A percentile compares a stretch with the other conserved stretches of the same genome.
Conservation (phyloP, 2,329 filamentous ascomycete species). For the Sporothrix curviconia region DNA sequence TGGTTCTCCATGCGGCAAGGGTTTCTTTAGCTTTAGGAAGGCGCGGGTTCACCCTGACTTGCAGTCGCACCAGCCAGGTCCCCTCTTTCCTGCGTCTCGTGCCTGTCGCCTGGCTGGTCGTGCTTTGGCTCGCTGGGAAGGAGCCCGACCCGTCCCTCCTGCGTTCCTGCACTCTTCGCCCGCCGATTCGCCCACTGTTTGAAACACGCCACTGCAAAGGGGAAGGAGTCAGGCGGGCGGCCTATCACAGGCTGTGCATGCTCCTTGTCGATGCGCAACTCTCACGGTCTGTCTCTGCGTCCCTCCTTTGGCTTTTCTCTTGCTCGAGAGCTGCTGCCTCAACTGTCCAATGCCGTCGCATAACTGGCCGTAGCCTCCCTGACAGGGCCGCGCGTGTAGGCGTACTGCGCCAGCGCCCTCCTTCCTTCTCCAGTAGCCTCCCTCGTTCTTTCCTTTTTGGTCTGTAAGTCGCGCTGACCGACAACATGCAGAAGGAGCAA, state of each 20-base stretch:
- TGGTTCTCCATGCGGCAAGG: constrained; percentile 3
- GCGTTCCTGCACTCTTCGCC: not conserved
- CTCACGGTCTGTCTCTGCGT: not conserved
- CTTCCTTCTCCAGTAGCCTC: not conserved
- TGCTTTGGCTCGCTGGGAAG: no score
- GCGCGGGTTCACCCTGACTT: no score
- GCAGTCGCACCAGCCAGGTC: constrained; percentile 6
- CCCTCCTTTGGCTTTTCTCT: not conserved
- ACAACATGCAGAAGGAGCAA: not conserved
- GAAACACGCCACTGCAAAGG: constrained; percentile 16
- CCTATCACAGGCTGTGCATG: constrained; percentile 8
- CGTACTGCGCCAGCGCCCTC: no score
- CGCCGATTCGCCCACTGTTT: constrained; percentile 6
- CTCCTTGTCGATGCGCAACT: not conserved
- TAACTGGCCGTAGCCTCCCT: constrained; percentile 13
- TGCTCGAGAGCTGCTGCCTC: no score
- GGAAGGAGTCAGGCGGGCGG: not conserved
- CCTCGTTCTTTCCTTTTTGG: constrained; percentile 7
- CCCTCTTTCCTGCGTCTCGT: not conserved
- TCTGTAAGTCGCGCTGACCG: constrained; percentile 6
- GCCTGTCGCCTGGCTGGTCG: not conserved
- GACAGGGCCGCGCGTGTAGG: not conserved
- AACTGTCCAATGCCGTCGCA: constrained; percentile 14
- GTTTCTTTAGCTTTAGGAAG: no score
- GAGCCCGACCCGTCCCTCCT: not conserved